Base-by-base conservation (phyloP, 345 rosid species). In the Hibiscus mutabilis region DNA sequence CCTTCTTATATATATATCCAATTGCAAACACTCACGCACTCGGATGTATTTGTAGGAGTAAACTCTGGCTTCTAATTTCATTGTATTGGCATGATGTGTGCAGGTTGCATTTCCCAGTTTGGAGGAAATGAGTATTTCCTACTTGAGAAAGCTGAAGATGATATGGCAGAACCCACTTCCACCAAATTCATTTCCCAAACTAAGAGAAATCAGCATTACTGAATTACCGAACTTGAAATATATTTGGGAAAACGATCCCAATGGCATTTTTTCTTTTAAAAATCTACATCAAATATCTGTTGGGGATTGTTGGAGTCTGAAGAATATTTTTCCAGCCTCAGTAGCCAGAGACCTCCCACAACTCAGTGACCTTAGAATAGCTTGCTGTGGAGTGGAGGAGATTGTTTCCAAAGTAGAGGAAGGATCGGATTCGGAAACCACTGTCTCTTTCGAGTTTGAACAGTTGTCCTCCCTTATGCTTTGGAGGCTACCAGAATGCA, bases 401-500 rank as follows among this genome's bases (percentile, higher is more conserved):
- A 47, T 47, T 47, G 18, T 47, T 15, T 47, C 53, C 18, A 47
- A 15, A 47, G 5, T 47, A 47, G 53, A 47, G n/a, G 53, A 47
- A 47, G 53, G 53, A 47, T 47, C 18, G 10, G 22, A 52, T 52
- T 52, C 11, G 22, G 57, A 16, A 52, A 18, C 22, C 0, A 2
- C 22, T 2, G 11, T 52, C 57, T 6, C 19, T 60, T 35, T 62
- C 5, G 1, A n/a, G 44, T 62, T 62, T 35, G 18, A 35, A 35
- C 9, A 18, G 4, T 2, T 62, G 37, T n/a, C 25, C 3, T 0
- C 1, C 8, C 47, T 62, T 2, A 0, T 0, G 0, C 47, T 62
- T 33, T n/a, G 4, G 7, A 0, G 0, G 0, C 14, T 61, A 1
- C 2, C 3, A 1, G 1, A 35, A 4, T 14, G 37, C 8, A 35